Percentiles rank a stretch among this genome's conserved stretches.
These are phyloP conservation scores for Eucalyptus tenuipes DNA, from an alignment of 345 rosid species.

Conservation along the genomic window DNA sequence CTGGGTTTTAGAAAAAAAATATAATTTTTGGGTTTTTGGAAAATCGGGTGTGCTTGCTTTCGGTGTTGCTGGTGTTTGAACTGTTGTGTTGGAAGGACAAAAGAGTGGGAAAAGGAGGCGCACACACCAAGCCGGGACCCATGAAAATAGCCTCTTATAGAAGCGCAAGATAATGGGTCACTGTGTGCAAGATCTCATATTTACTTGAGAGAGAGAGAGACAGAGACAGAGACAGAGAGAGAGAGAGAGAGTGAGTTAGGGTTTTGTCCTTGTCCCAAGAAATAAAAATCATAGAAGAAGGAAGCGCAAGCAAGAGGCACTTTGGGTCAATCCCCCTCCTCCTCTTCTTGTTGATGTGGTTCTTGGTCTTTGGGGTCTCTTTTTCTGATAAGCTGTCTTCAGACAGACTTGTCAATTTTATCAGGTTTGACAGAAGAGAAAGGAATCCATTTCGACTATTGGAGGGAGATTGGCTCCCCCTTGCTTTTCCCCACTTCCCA, in stretches of 20 bases:
- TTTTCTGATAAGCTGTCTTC: neutral
- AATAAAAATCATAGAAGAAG: neutral
- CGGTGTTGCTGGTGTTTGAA: neutral
- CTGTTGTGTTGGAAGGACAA: neutral
- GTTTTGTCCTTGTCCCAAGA: neutral
- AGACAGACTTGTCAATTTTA: neutral
- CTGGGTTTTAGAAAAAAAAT: neutral
- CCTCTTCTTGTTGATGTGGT: neutral
- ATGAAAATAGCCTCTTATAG: slow-evolving; percentile 15
- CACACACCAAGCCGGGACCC: slow-evolving; percentile 37
- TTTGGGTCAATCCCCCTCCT: neutral
- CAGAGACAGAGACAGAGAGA: too few species aligned
- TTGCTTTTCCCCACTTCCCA: neutral
- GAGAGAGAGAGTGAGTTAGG: neutral
- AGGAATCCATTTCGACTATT: neutral
- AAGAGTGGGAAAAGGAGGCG: slow-evolving; percentile 13
- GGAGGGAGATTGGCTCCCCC: neutral
- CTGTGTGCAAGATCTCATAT: neutral
- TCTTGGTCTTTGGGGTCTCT: neutral
- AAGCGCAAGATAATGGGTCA: slow-evolving; percentile 1
- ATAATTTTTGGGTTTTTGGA: neutral
- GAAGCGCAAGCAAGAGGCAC: neutral
- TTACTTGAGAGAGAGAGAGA: neutral
- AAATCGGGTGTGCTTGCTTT: neutral
- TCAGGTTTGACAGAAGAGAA: neutral